A percentile compares a stretch with the other conserved stretches of the same genome.
These are phyloP conservation scores for Durotheca rogersii DNA, from an alignment of 495 filamentous ascomycete species.

Conservation along the genomic window DNA sequence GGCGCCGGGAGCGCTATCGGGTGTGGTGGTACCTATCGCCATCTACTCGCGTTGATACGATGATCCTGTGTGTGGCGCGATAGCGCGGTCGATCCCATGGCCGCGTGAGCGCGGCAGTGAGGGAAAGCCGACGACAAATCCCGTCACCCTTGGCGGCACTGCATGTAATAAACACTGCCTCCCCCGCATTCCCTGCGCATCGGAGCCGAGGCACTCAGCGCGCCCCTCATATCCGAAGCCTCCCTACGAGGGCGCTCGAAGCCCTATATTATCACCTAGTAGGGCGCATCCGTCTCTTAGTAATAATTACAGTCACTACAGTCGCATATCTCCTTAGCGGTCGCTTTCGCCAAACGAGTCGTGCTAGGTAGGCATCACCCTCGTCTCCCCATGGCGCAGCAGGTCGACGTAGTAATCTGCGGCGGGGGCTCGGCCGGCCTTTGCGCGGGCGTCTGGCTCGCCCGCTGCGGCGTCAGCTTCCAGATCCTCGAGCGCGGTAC, in stretches of 20 bases:
- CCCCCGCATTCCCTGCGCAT: not conserved
- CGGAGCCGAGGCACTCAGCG: not conserved
- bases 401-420: slow-evolving; percentile 60
- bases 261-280: not conserved
- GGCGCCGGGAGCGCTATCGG: no score
- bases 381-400: slow-evolving; percentile 5
- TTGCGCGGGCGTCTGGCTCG: slow-evolving; percentile 66
- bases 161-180: not conserved
- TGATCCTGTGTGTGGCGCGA: not conserved
- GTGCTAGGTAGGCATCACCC: no score
- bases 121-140: not conserved
- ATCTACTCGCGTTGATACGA: not conserved
- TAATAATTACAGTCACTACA: no score
- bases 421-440: slow-evolving; percentile 71
- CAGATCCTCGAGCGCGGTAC: slow-evolving; percentile 63
- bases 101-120: no score
- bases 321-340: no score
- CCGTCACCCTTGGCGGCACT: not conserved
- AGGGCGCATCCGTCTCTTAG: no score
- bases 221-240: not conserved
- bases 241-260: not conserved
- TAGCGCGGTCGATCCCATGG: no score
- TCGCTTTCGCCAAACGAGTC: slow-evolving; percentile 4
- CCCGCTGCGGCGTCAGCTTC: slow-evolving; percentile 59
- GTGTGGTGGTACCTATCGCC: no score